Percentiles rank a stretch among this genome's conserved stretches.
Conservation (phyloP, 2,329 filamentous ascomycete species). For the Scortechinia acanthostroma region DNA sequence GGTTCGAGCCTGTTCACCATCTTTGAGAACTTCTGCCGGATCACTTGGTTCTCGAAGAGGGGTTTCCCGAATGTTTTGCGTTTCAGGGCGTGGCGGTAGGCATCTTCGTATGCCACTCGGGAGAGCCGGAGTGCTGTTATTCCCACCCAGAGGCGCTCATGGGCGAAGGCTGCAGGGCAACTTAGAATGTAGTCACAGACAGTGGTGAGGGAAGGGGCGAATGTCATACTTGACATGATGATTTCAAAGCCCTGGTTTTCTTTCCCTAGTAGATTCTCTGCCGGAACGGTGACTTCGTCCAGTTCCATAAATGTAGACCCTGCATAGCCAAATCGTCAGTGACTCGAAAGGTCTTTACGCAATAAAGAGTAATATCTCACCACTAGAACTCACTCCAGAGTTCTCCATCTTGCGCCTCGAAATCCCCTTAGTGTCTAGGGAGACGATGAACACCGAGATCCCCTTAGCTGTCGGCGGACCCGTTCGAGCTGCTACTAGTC, state of each 20-base stretch:
- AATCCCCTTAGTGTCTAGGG: not conserved
- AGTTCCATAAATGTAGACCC: not conserved
- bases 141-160: not conserved
- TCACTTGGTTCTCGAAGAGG: constrained; percentile 7
- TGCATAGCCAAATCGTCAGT: too few species aligned
- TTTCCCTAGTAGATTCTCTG: not conserved
- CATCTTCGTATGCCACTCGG: not conserved
- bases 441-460: not conserved
- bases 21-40: constrained; percentile 9
- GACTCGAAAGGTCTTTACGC: too few species aligned
- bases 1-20: constrained; percentile 9
- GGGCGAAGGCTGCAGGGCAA: not conserved
- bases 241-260: constrained; percentile 1
- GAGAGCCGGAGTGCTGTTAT: not conserved
- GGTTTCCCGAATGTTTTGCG: constrained; percentile 9
- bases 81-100: constrained; percentile 6
- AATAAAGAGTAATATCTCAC: not conserved
- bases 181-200: too few species aligned
- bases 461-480: not conserved
- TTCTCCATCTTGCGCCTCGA: constrained; percentile 1
- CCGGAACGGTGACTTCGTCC: not conserved
- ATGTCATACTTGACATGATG: not conserved
- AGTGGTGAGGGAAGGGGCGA: too few species aligned
- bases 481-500: not conserved
- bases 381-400: not conserved